Percentiles rank a stretch among this genome's conserved stretches.
phyloP scores from a whole-genome alignment of 805 yeast genomes.

The Ogataea parapolymorpha region DNA sequence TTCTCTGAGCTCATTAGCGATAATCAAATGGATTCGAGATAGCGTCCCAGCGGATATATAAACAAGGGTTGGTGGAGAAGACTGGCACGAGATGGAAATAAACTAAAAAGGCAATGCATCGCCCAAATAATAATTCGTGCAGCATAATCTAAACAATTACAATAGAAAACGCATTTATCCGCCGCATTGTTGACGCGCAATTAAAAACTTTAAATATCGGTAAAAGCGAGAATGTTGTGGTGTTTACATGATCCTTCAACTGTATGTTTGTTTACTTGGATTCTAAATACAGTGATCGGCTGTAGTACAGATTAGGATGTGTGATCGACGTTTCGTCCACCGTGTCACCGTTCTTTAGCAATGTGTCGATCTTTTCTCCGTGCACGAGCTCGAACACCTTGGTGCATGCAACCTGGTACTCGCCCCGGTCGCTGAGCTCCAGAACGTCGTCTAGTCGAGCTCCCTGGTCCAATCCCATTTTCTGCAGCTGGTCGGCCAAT shows the following conservation, averaged over 20 bases:
- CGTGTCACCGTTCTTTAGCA: constrained; percentile 37
- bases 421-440: constrained; percentile 64
- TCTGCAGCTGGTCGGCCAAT: constrained; percentile 51
- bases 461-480: constrained; percentile 64
- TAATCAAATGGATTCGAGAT: neutral
- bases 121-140: neutral
- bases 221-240: neutral
- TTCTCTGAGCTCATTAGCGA: neutral
- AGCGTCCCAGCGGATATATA: no score
- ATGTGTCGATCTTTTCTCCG: constrained; percentile 38
- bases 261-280: constrained; percentile 16
- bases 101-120: neutral
- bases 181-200: neutral
- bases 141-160: neutral
- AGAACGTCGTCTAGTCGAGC: constrained; percentile 51
- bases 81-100: neutral
- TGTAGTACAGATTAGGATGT: constrained; percentile 89
- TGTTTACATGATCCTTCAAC: neutral
- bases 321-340: constrained; percentile 60
- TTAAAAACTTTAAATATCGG: neutral
- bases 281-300: constrained; percentile 62
- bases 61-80: neutral
- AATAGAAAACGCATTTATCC: neutral
- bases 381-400: constrained; percentile 78
- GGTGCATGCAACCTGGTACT: constrained; percentile 85